Conservation (phyloP, 257 asterid species). For the Agastache rugosa region DNA sequence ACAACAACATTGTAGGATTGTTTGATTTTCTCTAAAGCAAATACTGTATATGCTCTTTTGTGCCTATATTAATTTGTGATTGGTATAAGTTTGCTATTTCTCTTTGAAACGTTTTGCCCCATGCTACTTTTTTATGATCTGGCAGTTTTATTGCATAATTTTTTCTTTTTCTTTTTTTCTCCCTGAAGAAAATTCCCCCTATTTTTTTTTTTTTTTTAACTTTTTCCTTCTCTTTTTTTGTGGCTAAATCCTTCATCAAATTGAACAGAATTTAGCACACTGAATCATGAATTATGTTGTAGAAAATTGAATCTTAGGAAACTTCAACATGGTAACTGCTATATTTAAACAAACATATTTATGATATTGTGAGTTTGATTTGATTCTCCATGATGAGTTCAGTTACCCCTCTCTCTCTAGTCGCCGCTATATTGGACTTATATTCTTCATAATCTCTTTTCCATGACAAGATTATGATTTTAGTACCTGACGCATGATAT, state of each 20-base stretch:
- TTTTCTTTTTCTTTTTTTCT: not conserved
- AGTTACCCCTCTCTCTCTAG: conserved; percentile 6
- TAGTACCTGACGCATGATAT: not conserved
- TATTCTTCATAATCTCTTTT: not conserved
- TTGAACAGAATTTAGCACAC: not conserved
- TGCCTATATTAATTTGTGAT: not conserved
- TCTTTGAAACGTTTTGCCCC: not conserved
- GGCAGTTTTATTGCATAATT: not conserved
- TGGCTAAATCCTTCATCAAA: conserved; percentile 18
- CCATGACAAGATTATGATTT: not conserved
- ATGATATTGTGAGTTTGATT: conserved; percentile 5
- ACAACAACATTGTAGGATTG: not conserved
- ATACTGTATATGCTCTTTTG: conserved; percentile 1
- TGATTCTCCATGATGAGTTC: not conserved
- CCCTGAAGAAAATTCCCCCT: not conserved
- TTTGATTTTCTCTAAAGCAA: conserved; percentile 13
- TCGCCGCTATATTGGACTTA: not conserved
- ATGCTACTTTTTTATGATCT: not conserved
- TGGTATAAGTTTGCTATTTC: not conserved
- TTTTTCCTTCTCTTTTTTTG: not conserved
- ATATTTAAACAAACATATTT: not conserved
- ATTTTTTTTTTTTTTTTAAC: not conserved
- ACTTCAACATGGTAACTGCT: conserved; percentile 3
- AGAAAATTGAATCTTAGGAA: not conserved
- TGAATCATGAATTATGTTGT: conserved; percentile 1